These are phyloP conservation scores for Elsinoe necatrix DNA, from an alignment of 2,329 filamentous ascomycete species.

Conservation along the genomic window DNA sequence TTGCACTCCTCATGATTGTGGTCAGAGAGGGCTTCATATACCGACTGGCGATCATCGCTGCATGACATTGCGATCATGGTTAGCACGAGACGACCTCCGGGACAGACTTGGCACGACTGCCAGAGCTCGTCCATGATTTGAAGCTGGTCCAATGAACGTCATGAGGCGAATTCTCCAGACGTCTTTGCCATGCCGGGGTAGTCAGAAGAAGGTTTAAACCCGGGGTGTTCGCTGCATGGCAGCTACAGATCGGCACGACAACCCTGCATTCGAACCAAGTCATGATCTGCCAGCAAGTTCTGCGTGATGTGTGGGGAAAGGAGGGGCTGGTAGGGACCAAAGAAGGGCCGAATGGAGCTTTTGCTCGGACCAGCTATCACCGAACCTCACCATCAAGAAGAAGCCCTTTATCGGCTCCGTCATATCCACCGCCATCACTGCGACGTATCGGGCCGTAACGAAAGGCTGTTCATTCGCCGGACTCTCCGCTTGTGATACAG, in stretches of 20 bases:
- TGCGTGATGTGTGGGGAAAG: not conserved
- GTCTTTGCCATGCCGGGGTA: not conserved
- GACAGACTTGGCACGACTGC: not conserved
- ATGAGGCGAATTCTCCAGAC: not conserved
- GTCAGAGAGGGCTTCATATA: not conserved
- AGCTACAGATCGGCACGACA: not conserved
- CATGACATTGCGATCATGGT: not conserved
- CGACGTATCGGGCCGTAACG: not conserved
- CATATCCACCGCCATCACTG: not conserved
- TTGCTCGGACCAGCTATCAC: slow-evolving; percentile 1
- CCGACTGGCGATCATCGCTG: not conserved
- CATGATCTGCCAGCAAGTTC: not conserved
- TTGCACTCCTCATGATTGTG: not conserved
- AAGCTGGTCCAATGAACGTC: not conserved
- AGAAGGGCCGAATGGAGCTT: not conserved
- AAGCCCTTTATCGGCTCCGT: not conserved
- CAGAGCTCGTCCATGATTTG: not conserved
- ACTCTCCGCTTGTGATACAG: not conserved
- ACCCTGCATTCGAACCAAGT: not conserved
- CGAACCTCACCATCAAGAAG: not conserved
- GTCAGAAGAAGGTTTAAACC: not conserved
- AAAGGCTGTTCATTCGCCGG: not conserved
- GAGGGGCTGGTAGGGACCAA: not conserved
- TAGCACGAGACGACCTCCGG: not conserved
- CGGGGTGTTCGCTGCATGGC: not conserved